Evolutionary conservation across 2,329 filamentous ascomycete genomes (phyloP).

Genomic region (Diatrype stigma): DNA sequence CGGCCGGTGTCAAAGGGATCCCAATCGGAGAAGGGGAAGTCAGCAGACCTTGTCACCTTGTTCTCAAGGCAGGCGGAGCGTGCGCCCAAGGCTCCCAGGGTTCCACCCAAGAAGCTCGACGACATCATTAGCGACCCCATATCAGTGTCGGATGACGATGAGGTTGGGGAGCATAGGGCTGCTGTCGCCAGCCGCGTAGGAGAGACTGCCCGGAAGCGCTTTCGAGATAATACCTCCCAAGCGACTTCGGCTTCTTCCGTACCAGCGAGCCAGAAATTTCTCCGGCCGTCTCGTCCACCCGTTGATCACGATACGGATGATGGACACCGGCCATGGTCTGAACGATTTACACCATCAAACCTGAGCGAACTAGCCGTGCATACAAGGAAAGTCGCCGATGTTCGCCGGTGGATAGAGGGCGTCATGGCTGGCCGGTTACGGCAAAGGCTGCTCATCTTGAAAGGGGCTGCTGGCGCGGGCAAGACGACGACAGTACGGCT

Average conservation of each 20-base stretch:
- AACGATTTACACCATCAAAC: constrained; percentile 71
- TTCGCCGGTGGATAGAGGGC: constrained; percentile 75
- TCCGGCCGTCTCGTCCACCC: constrained; percentile 36
- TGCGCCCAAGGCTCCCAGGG: constrained; percentile 30
- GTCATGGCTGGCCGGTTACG: constrained; percentile 62
- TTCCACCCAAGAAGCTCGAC: constrained; percentile 33
- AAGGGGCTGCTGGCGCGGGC: constrained; percentile 84
- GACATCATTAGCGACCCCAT: constrained; percentile 54
- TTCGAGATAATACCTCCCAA: constrained; percentile 34
- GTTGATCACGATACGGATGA: constrained; percentile 33
- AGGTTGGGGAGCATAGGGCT: constrained; percentile 47
- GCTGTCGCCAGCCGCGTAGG: constrained; percentile 52
- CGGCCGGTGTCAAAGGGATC: constrained; percentile 29
- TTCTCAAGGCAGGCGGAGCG: constrained; percentile 60
- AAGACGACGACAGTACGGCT: constrained; percentile 86
- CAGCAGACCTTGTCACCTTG: constrained; percentile 53
- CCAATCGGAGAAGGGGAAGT: constrained; percentile 47
- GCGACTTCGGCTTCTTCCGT: constrained; percentile 17
- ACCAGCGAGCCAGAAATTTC: constrained; percentile 47
- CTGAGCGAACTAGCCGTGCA: constrained; percentile 88
- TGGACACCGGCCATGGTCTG: constrained; percentile 77
- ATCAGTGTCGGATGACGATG: constrained; percentile 60
- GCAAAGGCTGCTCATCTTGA: constrained; percentile 77
- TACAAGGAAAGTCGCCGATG: constrained; percentile 88
- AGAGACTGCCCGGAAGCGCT: constrained; percentile 51